A percentile compares a stretch with the other conserved stretches of the same genome.
Conservation (phyloP, 768 basidiomycete species). For the Chlorophyllum brunneum region DNA sequence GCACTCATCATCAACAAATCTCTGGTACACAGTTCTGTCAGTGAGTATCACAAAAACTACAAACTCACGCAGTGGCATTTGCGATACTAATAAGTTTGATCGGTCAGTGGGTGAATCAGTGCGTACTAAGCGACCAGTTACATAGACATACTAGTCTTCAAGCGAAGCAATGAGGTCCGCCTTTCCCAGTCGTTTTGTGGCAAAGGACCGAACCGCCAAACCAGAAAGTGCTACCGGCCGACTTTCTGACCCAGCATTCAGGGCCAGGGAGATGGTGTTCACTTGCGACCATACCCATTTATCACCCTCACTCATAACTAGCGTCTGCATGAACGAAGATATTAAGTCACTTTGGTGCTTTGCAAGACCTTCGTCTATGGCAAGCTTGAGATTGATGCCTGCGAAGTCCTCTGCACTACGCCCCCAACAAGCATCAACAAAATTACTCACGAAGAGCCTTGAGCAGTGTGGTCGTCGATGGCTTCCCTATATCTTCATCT, state of each 20-base stretch:
- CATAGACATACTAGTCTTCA: slow-evolving; percentile 82
- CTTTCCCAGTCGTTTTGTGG: slow-evolving; percentile 80
- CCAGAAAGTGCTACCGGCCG: slow-evolving; percentile 76
- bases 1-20: slow-evolving; percentile 81
- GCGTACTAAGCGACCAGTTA: too few species aligned
- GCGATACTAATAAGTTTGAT: slow-evolving; percentile 55
- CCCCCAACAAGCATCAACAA: neutral
- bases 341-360: slow-evolving; percentile 80
- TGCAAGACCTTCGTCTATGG: slow-evolving; percentile 84
- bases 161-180: slow-evolving; percentile 75
- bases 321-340: slow-evolving; percentile 89
- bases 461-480: slow-evolving; percentile 65
- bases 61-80: slow-evolving; percentile 68
- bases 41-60: neutral
- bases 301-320: slow-evolving; percentile 96
- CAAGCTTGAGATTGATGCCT: slow-evolving; percentile 86
- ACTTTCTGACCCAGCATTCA: slow-evolving; percentile 62
- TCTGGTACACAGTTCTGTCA: slow-evolving; percentile 17
- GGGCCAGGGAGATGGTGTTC: slow-evolving; percentile 61
- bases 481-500: slow-evolving; percentile 71
- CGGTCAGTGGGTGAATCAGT: neutral
- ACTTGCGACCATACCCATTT: slow-evolving; percentile 79
- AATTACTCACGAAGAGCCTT: slow-evolving; percentile 68
- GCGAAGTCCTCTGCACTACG: neutral
- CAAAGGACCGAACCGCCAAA: slow-evolving; percentile 77